A percentile compares a stretch with the other conserved stretches of the same genome.
phyloP scores from a whole-genome alignment of 495 filamentous ascomycete species.

The Evernia prunastri region DNA sequence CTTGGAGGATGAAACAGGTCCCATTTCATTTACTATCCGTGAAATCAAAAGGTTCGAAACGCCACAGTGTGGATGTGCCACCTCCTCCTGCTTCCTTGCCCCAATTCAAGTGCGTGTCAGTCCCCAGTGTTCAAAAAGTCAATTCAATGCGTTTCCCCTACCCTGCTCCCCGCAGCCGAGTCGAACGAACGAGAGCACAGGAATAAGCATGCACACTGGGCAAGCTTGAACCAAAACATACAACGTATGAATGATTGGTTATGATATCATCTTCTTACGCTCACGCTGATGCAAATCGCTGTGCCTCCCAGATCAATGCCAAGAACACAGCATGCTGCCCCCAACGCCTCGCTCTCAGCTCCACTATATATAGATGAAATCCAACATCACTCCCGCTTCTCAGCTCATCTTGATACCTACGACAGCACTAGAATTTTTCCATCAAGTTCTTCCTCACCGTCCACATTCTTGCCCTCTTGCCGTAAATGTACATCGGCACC shows the following conservation, averaged over 20 bases:
- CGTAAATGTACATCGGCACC: constrained; percentile 94
- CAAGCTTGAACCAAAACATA: not conserved
- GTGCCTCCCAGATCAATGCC: not conserved
- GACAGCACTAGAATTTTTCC: constrained; percentile 63
- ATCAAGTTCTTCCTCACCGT: constrained; percentile 82
- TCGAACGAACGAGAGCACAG: not conserved
- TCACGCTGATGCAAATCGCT: not conserved
- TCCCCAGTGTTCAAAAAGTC: not conserved
- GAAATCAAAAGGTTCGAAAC: not conserved
- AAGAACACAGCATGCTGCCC: not conserved
- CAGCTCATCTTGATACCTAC: not conserved
- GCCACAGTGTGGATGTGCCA: not conserved
- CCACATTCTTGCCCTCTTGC: constrained; percentile 95
- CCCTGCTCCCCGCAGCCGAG: not conserved
- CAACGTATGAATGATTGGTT: not conserved
- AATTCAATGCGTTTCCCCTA: not conserved
- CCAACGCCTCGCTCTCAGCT: constrained; percentile 15
- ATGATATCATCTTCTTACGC: not conserved
- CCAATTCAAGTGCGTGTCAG: not conserved
- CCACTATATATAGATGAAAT: not conserved
- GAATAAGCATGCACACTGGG: not conserved
- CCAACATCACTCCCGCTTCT: not conserved
- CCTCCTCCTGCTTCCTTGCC: not conserved
- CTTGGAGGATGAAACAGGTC: no score
- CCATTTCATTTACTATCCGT: no score